Percentiles rank a stretch among this genome's conserved stretches.
phyloP scores from a whole-genome alignment of 352 stramenopile species.

The Globisporangium splendens region DNA sequence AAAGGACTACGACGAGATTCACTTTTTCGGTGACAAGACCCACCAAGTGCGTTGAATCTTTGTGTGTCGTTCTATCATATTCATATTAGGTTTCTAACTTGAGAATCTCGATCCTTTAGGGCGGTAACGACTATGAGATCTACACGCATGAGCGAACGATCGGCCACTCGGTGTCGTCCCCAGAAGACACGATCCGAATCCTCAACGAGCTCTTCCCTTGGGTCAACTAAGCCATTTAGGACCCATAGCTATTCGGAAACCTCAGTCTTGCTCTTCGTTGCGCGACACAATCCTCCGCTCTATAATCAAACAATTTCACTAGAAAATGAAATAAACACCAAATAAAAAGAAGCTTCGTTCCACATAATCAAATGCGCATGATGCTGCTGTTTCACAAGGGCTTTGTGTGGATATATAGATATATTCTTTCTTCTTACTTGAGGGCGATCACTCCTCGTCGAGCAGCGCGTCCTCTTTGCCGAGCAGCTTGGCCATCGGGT shows the following conservation, averaged over 20 bases:
- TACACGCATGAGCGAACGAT: slow-evolving; percentile 95
- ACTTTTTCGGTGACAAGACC: slow-evolving; percentile 99
- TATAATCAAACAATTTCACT: too few species aligned
- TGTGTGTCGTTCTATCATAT: slow-evolving; percentile 3
- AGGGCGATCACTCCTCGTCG: slow-evolving; percentile 8
- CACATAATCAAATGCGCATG: too few species aligned
- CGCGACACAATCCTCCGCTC: neutral
- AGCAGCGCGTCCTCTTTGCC: slow-evolving; percentile 46
- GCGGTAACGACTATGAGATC: slow-evolving; percentile 99
- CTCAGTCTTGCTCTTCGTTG: neutral
- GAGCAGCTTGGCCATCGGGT: slow-evolving; percentile 94
- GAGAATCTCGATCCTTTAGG: slow-evolving; percentile 25
- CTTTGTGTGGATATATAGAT: neutral
- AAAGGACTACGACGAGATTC: slow-evolving; percentile 98
- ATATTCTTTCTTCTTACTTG: neutral
- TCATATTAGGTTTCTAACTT: neutral
- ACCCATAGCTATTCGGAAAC: neutral
- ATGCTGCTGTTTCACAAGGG: neutral
- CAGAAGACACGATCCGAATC: slow-evolving; percentile 96
- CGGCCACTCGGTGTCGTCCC: slow-evolving; percentile 95
- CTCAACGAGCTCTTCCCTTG: slow-evolving; percentile 96
- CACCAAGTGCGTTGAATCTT: slow-evolving; percentile 71
- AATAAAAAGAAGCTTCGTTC: too few species aligned
- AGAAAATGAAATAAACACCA: too few species aligned
- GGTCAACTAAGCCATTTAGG: slow-evolving; percentile 8